phyloP scores from a whole-genome alignment of 352 stramenopile genomes.

The Phytophthora nicotianae region DNA sequence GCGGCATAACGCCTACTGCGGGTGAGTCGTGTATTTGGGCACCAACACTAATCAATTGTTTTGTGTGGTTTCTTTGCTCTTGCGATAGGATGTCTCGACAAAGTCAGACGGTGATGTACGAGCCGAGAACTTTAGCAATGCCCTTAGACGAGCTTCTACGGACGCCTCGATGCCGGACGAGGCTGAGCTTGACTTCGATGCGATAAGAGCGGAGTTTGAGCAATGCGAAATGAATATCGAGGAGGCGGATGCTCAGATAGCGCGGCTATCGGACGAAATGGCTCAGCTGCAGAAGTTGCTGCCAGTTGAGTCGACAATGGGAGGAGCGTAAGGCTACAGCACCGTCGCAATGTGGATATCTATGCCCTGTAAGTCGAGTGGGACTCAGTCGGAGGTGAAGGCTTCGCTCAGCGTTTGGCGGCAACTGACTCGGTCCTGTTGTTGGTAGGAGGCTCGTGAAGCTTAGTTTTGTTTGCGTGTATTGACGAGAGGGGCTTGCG shows the following conservation, averaged over 20 bases:
- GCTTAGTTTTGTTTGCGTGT: slow-evolving; percentile 21
- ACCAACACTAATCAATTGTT: slow-evolving; percentile 40
- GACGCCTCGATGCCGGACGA: slow-evolving; percentile 4
- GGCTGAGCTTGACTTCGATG: slow-evolving; percentile 26
- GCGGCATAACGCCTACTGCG: slow-evolving; percentile 29
- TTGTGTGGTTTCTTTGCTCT: slow-evolving; percentile 32
- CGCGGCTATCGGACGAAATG: slow-evolving; percentile 35
- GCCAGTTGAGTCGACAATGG: slow-evolving; percentile 10
- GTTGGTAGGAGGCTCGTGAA: slow-evolving; percentile 13
- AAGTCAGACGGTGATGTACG: background rate
- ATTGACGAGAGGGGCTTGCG: slow-evolving; percentile 2
- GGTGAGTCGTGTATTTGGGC: slow-evolving; percentile 30
- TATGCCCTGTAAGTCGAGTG: slow-evolving; percentile 21
- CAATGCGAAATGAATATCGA: slow-evolving; percentile 36
- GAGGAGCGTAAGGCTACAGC: slow-evolving; percentile 13
- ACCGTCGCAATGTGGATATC: background rate
- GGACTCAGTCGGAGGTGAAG: background rate
- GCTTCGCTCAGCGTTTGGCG: slow-evolving; percentile 8
- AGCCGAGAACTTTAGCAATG: background rate
- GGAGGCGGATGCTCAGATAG: slow-evolving; percentile 35
- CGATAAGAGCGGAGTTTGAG: slow-evolving; percentile 36
- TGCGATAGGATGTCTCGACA: slow-evolving; percentile 24
- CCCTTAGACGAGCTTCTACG: background rate
- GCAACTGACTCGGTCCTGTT: slow-evolving; percentile 23
- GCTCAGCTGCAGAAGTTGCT: slow-evolving; percentile 35